Evolutionary conservation across 495 filamentous ascomycete species (phyloP), one percentile per base, ranked within the genome.

Genomic region (Penicillium subrubescens): DNA sequence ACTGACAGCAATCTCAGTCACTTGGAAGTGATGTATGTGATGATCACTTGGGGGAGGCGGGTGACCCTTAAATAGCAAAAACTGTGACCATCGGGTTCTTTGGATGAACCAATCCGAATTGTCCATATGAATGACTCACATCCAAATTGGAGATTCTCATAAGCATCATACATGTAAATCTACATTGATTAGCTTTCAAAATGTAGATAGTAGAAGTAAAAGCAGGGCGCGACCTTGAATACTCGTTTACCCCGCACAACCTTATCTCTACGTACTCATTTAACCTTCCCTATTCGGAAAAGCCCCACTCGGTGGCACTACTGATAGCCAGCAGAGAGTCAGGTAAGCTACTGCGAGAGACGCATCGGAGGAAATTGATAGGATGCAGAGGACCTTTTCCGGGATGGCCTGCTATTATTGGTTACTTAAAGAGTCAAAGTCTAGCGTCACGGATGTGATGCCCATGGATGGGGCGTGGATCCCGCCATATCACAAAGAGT

Each of bases 231-330:
- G 37, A 17, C 23, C 25, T 15, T 0, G 27, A 19, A 11, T 19
- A 34, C 8, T 33, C 8, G 33, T 23, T 57, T 55, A 66, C 64
- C 64, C 64, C 64, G 64, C 64, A 59, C 59, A 66, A 59, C 53
- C 59, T 59, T 66, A 66, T 66, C 64, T 59, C 0, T 10, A 35
- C 19, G 31, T 67, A 33, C 65, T 63, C 65, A 67, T 63, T 63
- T 39, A 60, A 61, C 59, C 56, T 67, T 8, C 65, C 65, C 17
- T 19, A 59, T 63, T 29, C 43, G 54, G 57, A 77, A 71, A 54
- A 23, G 59, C 19, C 21, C 46, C 59, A 25, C 34, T 33, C 14
- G 33, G 17, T 2, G 27, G 51, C 50, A 27, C 51, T 34, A 27
- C 51, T 34, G 51, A 33, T 34, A 54, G 15, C 15, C n/a, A 57